These are phyloP conservation scores for Synchytrium microbalum DNA, from an alignment of 371 early-diverging fungal genomes.

Conservation along the genomic window DNA sequence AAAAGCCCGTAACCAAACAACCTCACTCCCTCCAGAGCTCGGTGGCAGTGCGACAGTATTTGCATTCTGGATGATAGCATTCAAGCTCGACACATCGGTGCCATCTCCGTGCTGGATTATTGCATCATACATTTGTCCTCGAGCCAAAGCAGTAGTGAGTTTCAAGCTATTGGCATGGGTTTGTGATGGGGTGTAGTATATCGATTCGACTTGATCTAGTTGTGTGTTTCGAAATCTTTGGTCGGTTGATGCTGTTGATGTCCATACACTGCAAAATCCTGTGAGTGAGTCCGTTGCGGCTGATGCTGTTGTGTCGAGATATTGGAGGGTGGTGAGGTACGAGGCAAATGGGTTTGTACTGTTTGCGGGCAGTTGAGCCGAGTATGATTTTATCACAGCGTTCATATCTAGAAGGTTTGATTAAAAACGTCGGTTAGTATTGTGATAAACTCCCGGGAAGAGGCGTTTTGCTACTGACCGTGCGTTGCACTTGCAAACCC, in stretches of 20 bases:
- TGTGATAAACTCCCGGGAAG: background rate
- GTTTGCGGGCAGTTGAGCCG: background rate
- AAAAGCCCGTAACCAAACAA: slow-evolving; percentile 26
- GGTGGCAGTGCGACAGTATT: no score
- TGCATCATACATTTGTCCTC: slow-evolving; percentile 2
- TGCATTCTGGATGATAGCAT: no score
- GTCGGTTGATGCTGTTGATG: background rate
- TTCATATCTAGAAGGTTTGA: background rate
- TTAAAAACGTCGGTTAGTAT: background rate
- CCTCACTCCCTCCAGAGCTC: slow-evolving; percentile 14
- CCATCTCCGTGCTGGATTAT: background rate
- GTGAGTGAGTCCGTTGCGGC: background rate
- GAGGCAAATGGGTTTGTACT: background rate
- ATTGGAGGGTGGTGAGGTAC: background rate
- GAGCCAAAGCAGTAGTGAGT: background rate
- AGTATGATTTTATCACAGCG: background rate
- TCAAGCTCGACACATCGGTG: no score
- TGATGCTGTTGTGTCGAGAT: background rate
- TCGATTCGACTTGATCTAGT: background rate
- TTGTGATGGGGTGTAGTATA: background rate
- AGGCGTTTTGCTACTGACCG: background rate
- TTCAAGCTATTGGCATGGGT: background rate
- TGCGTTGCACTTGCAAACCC: background rate
- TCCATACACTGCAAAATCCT: background rate
- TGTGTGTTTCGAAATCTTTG: background rate